A percentile compares a stretch with the other conserved stretches of the same genome.
phyloP scores from a whole-genome alignment of 1,284 basidiomycete genomes.

The Leccinum fallax region DNA sequence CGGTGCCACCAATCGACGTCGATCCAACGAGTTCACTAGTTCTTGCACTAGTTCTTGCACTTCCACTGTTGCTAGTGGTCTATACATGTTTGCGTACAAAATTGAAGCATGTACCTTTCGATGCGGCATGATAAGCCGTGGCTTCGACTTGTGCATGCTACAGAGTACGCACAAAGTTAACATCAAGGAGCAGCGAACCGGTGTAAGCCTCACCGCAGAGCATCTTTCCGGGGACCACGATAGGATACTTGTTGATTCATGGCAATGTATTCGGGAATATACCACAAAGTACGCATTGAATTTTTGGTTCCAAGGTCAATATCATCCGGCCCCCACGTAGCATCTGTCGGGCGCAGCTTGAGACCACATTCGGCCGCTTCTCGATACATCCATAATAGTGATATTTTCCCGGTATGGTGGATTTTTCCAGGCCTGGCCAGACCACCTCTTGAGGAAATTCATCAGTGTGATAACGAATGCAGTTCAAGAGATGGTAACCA shows the following conservation, averaged over 20 bases:
- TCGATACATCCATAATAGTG: constrained; percentile 21
- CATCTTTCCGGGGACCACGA: neutral
- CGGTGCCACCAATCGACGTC: neutral
- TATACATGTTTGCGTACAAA: constrained; percentile 10
- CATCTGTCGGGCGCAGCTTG: constrained; percentile 6
- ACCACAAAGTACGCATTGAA: constrained; percentile 19
- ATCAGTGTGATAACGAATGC: too few species aligned
- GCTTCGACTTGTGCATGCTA: constrained; percentile 8
- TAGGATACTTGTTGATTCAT: constrained; percentile 12
- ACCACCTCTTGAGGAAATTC: constrained; percentile 7
- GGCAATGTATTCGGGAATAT: constrained; percentile 12
- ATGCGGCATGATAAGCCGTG: constrained; percentile 17
- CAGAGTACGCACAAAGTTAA: neutral
- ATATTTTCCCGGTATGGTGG: constrained; percentile 16
- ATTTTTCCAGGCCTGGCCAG: neutral
- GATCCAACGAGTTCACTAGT: neutral
- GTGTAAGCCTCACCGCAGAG: neutral
- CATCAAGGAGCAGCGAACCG: neutral
- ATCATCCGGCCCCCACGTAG: constrained; percentile 12
- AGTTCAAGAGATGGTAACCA: constrained; percentile 4
- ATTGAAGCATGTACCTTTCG: constrained; percentile 18
- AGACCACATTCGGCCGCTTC: constrained; percentile 18
- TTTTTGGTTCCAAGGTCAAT: constrained; percentile 13
- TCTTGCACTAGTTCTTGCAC: neutral
- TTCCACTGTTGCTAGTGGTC: constrained; percentile 8